A percentile compares a stretch with the other conserved stretches of the same genome.
These are phyloP conservation scores for Potentilla sterilis DNA, from an alignment of 306 rosid genomes.

Conservation along the genomic window DNA sequence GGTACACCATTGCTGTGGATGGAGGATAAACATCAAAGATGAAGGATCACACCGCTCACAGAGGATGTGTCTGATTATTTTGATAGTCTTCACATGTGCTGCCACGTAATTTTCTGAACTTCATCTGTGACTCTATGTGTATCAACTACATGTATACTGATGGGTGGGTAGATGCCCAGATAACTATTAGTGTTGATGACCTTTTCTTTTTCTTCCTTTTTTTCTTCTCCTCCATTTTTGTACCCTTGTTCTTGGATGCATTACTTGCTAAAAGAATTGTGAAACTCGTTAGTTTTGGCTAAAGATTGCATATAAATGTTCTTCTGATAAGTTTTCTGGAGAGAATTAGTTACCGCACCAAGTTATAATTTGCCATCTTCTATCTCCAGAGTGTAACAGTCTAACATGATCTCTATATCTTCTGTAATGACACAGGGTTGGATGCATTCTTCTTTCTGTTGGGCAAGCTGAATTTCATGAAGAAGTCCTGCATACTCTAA, in stretches of 20 bases:
- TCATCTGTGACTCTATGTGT: background rate
- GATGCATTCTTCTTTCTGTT: conserved; percentile 79
- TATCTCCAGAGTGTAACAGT: background rate
- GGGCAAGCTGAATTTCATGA: conserved; percentile 80
- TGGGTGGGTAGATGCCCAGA: background rate
- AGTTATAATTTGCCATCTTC: too few species aligned
- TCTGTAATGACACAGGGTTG: conserved; percentile 59
- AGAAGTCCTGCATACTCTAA: conserved; percentile 72
- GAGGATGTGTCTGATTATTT: conserved; percentile 68
- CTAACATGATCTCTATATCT: conserved; percentile 3
- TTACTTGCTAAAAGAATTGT: background rate
- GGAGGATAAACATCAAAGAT: conserved; percentile 71
- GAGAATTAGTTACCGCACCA: too few species aligned
- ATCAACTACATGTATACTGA: background rate
- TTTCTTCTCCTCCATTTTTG: background rate
- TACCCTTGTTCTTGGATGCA: background rate
- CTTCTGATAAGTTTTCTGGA: too few species aligned
- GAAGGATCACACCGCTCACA: conserved; percentile 64
- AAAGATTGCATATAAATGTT: too few species aligned
- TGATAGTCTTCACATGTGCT: conserved; percentile 67
- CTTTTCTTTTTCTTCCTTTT: too few species aligned
- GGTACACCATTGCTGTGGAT: conserved; percentile 77
- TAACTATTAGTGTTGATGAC: background rate
- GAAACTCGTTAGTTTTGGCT: too few species aligned
- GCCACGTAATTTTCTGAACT: conserved; percentile 60